A percentile compares a stretch with the other conserved stretches of the same genome.
Evolutionary conservation across 139 green algal species (phyloP).

Genomic region (Protoeuglena noctilucae): DNA sequence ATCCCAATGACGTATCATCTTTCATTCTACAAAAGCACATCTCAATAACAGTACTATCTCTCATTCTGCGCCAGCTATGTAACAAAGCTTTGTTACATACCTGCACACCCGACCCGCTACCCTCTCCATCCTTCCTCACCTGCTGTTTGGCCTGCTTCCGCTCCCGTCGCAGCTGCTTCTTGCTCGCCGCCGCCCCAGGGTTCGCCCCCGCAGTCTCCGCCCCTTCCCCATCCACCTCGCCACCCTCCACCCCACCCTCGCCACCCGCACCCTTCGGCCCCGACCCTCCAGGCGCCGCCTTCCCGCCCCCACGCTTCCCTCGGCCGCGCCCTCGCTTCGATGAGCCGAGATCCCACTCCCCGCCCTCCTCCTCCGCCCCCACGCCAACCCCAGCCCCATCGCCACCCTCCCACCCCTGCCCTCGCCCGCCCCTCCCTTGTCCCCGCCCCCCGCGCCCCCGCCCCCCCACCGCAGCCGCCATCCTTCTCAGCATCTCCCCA

Average conservation of each 20-base stretch:
- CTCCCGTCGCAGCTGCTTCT: not conserved
- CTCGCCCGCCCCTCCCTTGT: not conserved
- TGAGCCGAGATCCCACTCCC: not conserved
- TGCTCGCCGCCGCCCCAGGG: not conserved
- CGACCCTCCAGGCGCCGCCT: too few relatives aligned
- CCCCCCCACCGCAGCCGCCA: not conserved
- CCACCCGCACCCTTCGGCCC: too few relatives aligned
- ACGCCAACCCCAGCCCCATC: not conserved
- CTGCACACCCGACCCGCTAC: not conserved
- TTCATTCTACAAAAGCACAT: too few relatives aligned
- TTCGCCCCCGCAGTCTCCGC: too few relatives aligned
- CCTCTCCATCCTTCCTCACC: constrained; percentile 11
- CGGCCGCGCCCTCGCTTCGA: not conserved
- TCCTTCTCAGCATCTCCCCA: not conserved
- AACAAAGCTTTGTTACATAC: too few relatives aligned
- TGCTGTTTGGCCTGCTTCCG: constrained; percentile 4
- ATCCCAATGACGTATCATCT: too few relatives aligned
- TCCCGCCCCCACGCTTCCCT: too few relatives aligned
- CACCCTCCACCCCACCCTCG: too few relatives aligned
- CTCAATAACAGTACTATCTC: too few relatives aligned
- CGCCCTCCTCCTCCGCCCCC: not conserved
- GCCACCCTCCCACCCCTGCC: not conserved
- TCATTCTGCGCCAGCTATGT: too few relatives aligned
- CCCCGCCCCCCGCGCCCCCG: not conserved
- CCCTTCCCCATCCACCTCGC: too few relatives aligned